A percentile compares a stretch with the other conserved stretches of the same genome.
Evolutionary conservation across 2,329 filamentous ascomycete species (phyloP).

Genomic region (Ophiostoma pallidulum): DNA sequence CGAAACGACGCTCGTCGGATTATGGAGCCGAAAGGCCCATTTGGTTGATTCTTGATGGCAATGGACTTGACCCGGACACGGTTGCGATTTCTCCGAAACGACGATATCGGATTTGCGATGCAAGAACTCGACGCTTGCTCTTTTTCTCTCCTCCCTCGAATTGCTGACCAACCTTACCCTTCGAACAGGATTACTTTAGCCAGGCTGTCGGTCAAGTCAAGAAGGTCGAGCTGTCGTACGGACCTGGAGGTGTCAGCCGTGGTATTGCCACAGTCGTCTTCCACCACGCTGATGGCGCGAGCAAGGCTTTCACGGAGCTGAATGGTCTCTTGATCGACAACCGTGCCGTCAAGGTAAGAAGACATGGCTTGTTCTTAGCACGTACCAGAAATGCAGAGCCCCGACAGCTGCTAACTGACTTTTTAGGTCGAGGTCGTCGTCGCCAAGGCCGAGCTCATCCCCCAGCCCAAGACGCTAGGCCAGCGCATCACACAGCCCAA

Average conservation of each 20-base stretch:
- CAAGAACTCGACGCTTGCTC: constrained; percentile 27
- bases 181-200: constrained; percentile 87
- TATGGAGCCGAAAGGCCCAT: neutral
- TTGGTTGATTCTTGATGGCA: neutral
- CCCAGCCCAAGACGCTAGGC: constrained; percentile 60
- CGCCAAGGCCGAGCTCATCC: constrained; percentile 59
- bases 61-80: neutral
- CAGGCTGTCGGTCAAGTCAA: constrained; percentile 85
- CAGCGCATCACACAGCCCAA: constrained; percentile 70
- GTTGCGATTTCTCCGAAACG: constrained; percentile 3
- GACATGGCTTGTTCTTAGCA: neutral
- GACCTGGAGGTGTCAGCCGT: constrained; percentile 81
- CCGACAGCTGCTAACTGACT: neutral
- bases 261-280: constrained; percentile 90
- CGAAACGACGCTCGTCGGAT: neutral
- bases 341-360: constrained; percentile 73
- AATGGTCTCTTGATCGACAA: constrained; percentile 88
- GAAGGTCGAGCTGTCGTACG: constrained; percentile 84
- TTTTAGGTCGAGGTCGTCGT: constrained; percentile 80
- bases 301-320: constrained; percentile 71
- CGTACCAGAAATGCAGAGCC: neutral
- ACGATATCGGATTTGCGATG: constrained; percentile 21
- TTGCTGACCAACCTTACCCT: constrained; percentile 55
- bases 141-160: constrained; percentile 48
- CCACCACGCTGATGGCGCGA: constrained; percentile 67